Base-by-base conservation (phyloP, 2,329 filamentous ascomycete species). In the Claviceps digitariae region DNA sequence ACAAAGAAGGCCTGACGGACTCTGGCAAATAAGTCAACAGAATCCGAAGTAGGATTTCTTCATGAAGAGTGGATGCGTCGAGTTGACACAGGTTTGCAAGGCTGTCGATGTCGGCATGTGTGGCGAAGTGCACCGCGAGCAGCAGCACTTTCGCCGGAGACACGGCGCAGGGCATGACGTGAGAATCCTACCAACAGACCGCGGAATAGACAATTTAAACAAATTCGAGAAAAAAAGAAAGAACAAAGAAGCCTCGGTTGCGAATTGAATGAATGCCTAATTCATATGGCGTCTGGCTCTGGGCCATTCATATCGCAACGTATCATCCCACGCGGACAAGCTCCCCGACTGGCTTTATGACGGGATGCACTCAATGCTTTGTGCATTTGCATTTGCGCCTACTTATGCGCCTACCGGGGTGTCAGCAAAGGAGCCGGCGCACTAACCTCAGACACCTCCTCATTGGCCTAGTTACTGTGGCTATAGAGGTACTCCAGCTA, bases 1-100 rank as follows among this genome's bases (percentile, higher is more conserved):
- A 90, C 47, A 72, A 65, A n/a, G 68, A 68, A 5, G 87, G 81
- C 5, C 78, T 77, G 5, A 81, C 63, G 45, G 78, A 83, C 66
- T 91, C 87, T 27, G 89, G 88, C 1, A 94, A 74, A 63, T 84
- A 87, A 21, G 84, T 87, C 47, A 94, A 75, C 23, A 94, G 69
- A 52, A 93, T 82, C 46, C 84, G 82, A 54, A 93, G 73, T 25
- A 87, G 64, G 15, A 89, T 70, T 54, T 86, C 80, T 46, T 78
- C 75, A 29, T 77, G 74, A 52, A 93, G 72, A 40, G 83, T 74
- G 52, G 76, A 71, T 52, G 69, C 67, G 59, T 86, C 72, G 41
- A 74, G 71, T 23, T 76, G 72, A 51, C 80, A 75, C 57, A 93
- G 72, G 52, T 72, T 73, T 54, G 77, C 74, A 55, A 93, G 70